Conservation (phyloP, 345 rosid species). For the Excoecaria cochinchinensis region DNA sequence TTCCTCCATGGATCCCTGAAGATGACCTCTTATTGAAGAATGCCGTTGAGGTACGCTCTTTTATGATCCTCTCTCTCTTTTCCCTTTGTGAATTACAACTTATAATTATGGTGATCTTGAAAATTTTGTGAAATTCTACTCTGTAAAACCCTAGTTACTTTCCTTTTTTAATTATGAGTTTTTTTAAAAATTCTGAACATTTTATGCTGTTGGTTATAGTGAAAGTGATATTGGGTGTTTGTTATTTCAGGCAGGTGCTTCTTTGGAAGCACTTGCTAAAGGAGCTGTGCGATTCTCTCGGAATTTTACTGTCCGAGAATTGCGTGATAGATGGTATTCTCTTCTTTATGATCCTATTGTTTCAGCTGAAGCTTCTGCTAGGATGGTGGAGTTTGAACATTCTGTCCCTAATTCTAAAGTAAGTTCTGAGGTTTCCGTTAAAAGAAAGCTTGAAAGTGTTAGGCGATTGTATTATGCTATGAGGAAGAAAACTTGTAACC, state of each 20-base stretch:
- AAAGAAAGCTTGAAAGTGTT: constrained; percentile 68
- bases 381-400: constrained; percentile 62
- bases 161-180: neutral
- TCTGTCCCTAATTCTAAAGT: constrained; percentile 39
- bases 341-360: constrained; percentile 79
- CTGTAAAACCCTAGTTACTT: constrained; percentile 9
- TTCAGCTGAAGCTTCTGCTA: constrained; percentile 71
- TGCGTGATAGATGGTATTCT: constrained; percentile 81
- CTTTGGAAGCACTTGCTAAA: constrained; percentile 93
- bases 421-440: constrained; percentile 38
- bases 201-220: neutral
- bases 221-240: neutral
- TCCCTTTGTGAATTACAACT: neutral
- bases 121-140: neutral
- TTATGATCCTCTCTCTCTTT: neutral
- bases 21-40: constrained; percentile 81
- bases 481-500: constrained; percentile 17
- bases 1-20: constrained; percentile 59
- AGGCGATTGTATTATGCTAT: constrained; percentile 10
- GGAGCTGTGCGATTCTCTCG: constrained; percentile 90
- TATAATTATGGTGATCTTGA: neutral
- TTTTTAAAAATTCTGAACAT: no score
- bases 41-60: constrained; percentile 59
- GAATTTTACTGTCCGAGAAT: constrained; percentile 59
- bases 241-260: constrained; percentile 78